Conservation (phyloP, 2,329 filamentous ascomycete genomes). For the Chrysoporthe cubensis region DNA sequence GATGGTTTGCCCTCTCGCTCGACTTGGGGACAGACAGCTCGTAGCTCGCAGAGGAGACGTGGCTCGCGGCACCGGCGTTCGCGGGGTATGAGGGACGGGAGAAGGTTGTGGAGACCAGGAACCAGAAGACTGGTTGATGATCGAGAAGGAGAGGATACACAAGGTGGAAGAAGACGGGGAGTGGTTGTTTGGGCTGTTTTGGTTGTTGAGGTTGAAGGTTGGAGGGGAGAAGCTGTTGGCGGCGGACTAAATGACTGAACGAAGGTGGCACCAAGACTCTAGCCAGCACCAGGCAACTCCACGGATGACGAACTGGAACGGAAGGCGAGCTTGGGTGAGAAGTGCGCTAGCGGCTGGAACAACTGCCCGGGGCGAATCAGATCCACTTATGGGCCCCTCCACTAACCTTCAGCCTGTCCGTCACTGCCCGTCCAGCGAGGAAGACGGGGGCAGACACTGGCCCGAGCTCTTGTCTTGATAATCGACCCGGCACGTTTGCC, state of each 20-base stretch:
- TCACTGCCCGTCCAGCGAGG: slow-evolving; percentile 22
- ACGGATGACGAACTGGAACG: slow-evolving; percentile 26
- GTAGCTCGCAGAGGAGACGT: slow-evolving; percentile 16
- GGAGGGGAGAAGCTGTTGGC: slow-evolving; percentile 11
- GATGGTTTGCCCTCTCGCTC: slow-evolving; percentile 20
- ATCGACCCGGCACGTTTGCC: slow-evolving; percentile 6
- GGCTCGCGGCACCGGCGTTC: slow-evolving; percentile 7
- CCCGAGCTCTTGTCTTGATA: slow-evolving; percentile 2
- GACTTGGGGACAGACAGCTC: slow-evolving; percentile 18
- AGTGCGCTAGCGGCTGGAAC: slow-evolving; percentile 19
- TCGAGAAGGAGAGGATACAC: background rate
- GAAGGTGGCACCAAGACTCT: slow-evolving; percentile 15
- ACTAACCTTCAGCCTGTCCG: slow-evolving; percentile 7
- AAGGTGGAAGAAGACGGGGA: background rate
- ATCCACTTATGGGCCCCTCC: slow-evolving; percentile 14
- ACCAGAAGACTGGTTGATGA: slow-evolving; percentile 9
- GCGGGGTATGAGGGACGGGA: background rate
- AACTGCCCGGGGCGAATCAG: slow-evolving; percentile 23
- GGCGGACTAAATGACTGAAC: slow-evolving; percentile 7
- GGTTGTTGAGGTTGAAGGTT: slow-evolving; percentile 7
- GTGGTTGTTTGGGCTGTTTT: background rate
- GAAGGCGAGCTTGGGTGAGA: slow-evolving; percentile 11
- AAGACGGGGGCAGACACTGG: background rate
- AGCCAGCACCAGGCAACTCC: slow-evolving; percentile 25
- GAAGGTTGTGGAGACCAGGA: slow-evolving; percentile 10